Base-by-base conservation (phyloP, 805 yeast species). In the Clavispora fructus region DNA sequence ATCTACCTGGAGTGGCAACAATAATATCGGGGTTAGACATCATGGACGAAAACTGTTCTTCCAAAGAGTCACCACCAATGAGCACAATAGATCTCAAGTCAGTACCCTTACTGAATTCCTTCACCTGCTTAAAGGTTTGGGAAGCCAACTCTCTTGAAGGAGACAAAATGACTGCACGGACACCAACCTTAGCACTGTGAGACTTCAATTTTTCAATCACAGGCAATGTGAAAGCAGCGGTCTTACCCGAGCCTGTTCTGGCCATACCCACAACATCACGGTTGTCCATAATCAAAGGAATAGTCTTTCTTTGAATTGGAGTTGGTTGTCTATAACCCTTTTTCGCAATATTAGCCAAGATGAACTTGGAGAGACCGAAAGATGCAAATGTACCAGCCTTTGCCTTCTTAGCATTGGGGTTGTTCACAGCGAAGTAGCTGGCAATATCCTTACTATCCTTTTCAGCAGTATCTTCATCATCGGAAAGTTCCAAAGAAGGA, bases 211-310 rank as follows among this genome's bases (percentile, higher is more conserved):
- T 83, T 57, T 94, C 97, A 53, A 94, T 75, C 72, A 94, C 75
- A 3, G 99, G 99, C 45, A 94, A 69, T 17, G 88, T 78, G 63
- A 94, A 94, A 1, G 99, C 98, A 8, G 99, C 99, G 0, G 99
- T 94, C 63, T 94, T 94, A 75, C 99, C 99, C 25, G 96, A 87
- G 59, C 99, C 99, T 0, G 99, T 94, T 61, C 99, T 79, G 13
- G 99, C 99, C 99, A 94, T 94, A 62, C 97, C 99, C 13, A 94
- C 99, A 37, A 94, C 95, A 68, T 94, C 99, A 60, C 95, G 77
- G 45, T 82, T 85, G 40, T 86, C 88, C 71, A 94, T 71, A 48
- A 94, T 83, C 45, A 90, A 73, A 0, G 99, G 99, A 48, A 94
- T 87, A 3, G 99, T 85, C 62, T 92, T 94, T 53, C 99, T 77